Conservation (phyloP, 208 protist genomes). For the Trypanosoma boissoni region DNA sequence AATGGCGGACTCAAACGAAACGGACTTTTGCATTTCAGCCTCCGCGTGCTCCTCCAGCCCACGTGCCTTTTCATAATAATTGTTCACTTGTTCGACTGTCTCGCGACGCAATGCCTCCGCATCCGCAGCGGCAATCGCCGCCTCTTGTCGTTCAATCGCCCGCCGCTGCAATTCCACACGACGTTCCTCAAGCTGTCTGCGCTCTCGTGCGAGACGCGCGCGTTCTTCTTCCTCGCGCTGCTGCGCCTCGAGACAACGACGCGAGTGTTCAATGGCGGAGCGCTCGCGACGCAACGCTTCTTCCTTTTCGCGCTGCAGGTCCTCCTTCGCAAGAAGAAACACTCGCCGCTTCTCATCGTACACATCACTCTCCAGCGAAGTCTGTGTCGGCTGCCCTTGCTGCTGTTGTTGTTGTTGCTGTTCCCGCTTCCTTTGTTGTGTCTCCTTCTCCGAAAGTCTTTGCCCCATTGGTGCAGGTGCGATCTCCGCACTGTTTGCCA, state of each 20-base stretch:
- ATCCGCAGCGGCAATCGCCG: constrained; percentile 8
- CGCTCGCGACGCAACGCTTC: constrained; percentile 32
- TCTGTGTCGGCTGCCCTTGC: background rate
- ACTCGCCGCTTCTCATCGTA: constrained; percentile 19
- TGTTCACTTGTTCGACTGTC: constrained; percentile 6
- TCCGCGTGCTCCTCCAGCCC: constrained; percentile 11
- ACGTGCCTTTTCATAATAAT: constrained; percentile 9
- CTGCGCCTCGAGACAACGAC: constrained; percentile 21
- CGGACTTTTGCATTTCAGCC: background rate
- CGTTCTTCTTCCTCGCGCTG: constrained; percentile 37
- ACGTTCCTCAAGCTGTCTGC: constrained; percentile 26
- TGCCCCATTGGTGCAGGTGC: background rate
- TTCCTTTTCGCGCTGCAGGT: constrained; percentile 41
- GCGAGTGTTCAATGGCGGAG: constrained; percentile 21
- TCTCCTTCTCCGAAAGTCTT: background rate
- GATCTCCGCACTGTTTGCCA: background rate
- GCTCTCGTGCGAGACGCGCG: constrained; percentile 23
- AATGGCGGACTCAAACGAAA: constrained; percentile 22
- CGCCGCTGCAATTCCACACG: constrained; percentile 27
- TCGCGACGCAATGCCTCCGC: constrained; percentile 10
- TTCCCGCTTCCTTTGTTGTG: constrained; percentile 10
- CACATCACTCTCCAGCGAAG: constrained; percentile 1
- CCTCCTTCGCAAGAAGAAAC: constrained; percentile 21
- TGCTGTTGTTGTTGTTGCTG: background rate
- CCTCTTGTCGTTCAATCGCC: constrained; percentile 9